phyloP scores from a whole-genome alignment of 1,139 yeast genomes.

The Lodderomyces beijingensis region DNA sequence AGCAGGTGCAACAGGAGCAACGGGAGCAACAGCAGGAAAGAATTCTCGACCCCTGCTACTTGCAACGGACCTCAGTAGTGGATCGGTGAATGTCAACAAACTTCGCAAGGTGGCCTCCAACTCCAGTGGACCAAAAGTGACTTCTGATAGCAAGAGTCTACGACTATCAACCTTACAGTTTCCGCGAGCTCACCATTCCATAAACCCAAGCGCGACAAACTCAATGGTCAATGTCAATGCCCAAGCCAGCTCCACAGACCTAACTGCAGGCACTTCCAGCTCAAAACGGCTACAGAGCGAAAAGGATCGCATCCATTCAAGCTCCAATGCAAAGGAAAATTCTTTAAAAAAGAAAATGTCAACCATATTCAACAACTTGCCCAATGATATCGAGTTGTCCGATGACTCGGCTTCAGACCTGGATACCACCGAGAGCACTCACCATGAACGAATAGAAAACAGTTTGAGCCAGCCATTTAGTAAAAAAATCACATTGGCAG shows the following conservation, averaged over 20 bases:
- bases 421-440: conserved; percentile 28
- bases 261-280: too few relatives aligned
- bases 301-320: too few relatives aligned
- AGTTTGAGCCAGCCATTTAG: background rate
- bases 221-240: conserved; percentile 34
- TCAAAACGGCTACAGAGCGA: too few relatives aligned
- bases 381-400: conserved; percentile 46
- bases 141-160: conserved; percentile 29
- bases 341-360: conserved; percentile 23
- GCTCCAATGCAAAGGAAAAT: too few relatives aligned
- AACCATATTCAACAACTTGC: conserved; percentile 42
- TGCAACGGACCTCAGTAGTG: too few relatives aligned
- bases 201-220: conserved; percentile 24
- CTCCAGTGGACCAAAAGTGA: conserved; percentile 22
- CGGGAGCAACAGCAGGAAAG: too few relatives aligned
- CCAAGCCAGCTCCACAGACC: too few relatives aligned
- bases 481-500: conserved; percentile 5
- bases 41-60: too few relatives aligned
- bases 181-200: conserved; percentile 15
- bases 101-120: background rate
- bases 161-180: conserved; percentile 23
- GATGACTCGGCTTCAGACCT: conserved; percentile 46
- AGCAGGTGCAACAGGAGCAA: too few relatives aligned
- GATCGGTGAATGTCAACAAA: too few relatives aligned
- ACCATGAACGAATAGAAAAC: conserved; percentile 7